These are phyloP conservation scores for Boletus semigastroideus DNA, from an alignment of 1,284 basidiomycete genomes.

Conservation along the genomic window DNA sequence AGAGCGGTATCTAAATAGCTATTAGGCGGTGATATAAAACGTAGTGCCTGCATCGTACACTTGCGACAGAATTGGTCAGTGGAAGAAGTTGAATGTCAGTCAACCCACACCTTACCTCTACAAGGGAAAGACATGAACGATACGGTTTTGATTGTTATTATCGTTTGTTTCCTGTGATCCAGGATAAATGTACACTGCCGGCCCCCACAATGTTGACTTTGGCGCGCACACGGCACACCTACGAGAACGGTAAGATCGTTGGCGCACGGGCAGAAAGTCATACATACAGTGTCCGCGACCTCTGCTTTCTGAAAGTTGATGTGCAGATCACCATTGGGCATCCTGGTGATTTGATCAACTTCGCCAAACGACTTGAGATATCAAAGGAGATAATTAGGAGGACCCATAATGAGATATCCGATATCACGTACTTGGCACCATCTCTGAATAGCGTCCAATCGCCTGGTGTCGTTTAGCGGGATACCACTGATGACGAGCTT, in stretches of 20 bases:
- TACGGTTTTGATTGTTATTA: conserved; percentile 10
- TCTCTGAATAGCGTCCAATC: conserved; percentile 55
- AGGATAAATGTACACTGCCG: conserved; percentile 73
- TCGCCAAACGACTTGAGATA: conserved; percentile 64
- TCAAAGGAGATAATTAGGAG: conserved; percentile 9
- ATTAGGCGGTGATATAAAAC: conserved; percentile 28
- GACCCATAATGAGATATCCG: background rate
- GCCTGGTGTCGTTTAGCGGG: conserved; percentile 44
- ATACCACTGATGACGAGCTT: conserved; percentile 58
- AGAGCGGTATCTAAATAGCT: conserved; percentile 21
- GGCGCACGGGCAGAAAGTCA: background rate
- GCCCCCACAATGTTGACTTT: conserved; percentile 69
- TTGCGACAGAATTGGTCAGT: conserved; percentile 11
- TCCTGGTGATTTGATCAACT: conserved; percentile 63
- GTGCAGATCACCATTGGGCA: conserved; percentile 72
- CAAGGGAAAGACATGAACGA: conserved; percentile 13
- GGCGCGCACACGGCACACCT: conserved; percentile 76
- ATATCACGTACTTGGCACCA: conserved; percentile 66
- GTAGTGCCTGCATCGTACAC: conserved; percentile 32
- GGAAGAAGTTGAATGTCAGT: background rate
- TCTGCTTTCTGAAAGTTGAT: conserved; percentile 69
- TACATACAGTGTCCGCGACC: conserved; percentile 71
- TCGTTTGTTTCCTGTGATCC: conserved; percentile 64
- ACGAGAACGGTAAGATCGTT: conserved; percentile 6
- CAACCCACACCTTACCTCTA: conserved; percentile 22